Percentiles rank a stretch among this genome's conserved stretches.
phyloP scores from a whole-genome alignment of 768 basidiomycete species.

The Mycena polygramma region DNA sequence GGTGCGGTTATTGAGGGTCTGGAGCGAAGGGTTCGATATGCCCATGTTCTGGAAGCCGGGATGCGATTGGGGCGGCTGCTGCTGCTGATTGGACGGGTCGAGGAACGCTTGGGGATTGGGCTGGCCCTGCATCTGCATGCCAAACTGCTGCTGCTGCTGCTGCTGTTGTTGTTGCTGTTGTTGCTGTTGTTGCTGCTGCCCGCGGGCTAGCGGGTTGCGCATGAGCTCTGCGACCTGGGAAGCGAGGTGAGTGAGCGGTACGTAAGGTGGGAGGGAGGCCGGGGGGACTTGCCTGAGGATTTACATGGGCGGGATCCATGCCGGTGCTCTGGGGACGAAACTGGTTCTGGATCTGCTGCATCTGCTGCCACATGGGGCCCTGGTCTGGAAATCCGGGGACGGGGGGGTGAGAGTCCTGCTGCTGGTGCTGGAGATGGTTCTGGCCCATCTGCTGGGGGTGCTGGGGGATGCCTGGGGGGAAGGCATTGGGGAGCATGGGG shows the following conservation, averaged over 20 bases:
- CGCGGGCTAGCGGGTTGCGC: constrained; percentile 57
- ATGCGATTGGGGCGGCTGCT: constrained; percentile 53
- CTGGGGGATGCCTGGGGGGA: constrained; percentile 58
- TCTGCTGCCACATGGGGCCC: constrained; percentile 69
- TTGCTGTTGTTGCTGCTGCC: constrained; percentile 49
- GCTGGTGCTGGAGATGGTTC: constrained; percentile 60
- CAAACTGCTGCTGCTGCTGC: constrained; percentile 58
- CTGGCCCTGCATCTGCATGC: constrained; percentile 50
- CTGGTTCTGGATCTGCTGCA: constrained; percentile 59
- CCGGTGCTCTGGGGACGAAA: constrained; percentile 60
- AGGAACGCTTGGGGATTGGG: constrained; percentile 51
- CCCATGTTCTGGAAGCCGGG: constrained; percentile 55
- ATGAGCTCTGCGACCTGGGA: constrained; percentile 61
- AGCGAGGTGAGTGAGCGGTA: constrained; percentile 45
- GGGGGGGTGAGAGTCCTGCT: constrained; percentile 55
- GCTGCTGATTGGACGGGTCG: constrained; percentile 49
- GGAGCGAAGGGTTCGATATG: constrained; percentile 48
- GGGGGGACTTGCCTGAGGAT: constrained; percentile 60
- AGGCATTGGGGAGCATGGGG: constrained; percentile 64
- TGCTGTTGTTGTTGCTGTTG: constrained; percentile 52
- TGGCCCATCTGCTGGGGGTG: constrained; percentile 56
- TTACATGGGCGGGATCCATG: constrained; percentile 54
- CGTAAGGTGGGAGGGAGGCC: constrained; percentile 32
- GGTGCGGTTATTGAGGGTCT: constrained; percentile 51
- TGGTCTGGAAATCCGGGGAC: constrained; percentile 66